Evolutionary conservation across 2,329 filamentous ascomycete genomes (phyloP).

Genomic region (Paracoccidioides lutzii): DNA sequence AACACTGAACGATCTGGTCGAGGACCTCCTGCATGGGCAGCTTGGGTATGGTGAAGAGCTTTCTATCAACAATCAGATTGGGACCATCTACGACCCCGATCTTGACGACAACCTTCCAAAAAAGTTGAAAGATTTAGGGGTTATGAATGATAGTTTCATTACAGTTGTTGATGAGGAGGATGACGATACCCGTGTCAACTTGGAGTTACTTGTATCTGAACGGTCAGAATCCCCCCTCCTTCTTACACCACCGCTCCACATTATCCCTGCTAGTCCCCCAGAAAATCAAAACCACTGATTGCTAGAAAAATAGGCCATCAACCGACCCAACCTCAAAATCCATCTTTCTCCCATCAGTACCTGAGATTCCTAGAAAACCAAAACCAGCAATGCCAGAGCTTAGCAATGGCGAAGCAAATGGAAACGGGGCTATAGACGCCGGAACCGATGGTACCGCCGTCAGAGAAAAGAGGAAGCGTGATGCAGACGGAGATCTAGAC

Average conservation of each 20-base stretch:
- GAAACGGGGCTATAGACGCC: slow-evolving; percentile 11
- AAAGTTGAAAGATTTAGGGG: slow-evolving; percentile 63
- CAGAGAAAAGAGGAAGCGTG: slow-evolving; percentile 33
- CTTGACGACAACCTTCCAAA: slow-evolving; percentile 74
- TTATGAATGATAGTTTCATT: slow-evolving; percentile 61
- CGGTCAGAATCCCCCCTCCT: slow-evolving; percentile 14
- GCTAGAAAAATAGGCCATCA: slow-evolving; percentile 19
- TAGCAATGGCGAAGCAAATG: slow-evolving; percentile 14
- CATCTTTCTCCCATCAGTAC: slow-evolving; percentile 26
- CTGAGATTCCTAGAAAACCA: slow-evolving; percentile 38
- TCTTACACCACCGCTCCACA: too few species aligned
- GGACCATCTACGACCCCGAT: slow-evolving; percentile 79
- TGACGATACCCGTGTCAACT: slow-evolving; percentile 55
- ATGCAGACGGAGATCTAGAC: slow-evolving; percentile 27
- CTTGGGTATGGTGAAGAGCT: slow-evolving; percentile 74
- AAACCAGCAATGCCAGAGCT: slow-evolving; percentile 21
- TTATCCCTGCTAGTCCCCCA: not conserved
- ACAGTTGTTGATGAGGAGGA: slow-evolving; percentile 76
- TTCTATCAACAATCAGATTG: slow-evolving; percentile 58
- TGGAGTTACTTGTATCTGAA: slow-evolving; percentile 48
- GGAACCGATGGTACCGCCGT: not conserved
- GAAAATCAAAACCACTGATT: slow-evolving; percentile 1
- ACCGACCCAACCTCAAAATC: slow-evolving; percentile 26
- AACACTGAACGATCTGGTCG: slow-evolving; percentile 67
- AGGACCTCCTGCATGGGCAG: slow-evolving; percentile 55